Base-by-base conservation (phyloP, 2,329 filamentous ascomycete genomes). In the Coniochaeta sp. region DNA sequence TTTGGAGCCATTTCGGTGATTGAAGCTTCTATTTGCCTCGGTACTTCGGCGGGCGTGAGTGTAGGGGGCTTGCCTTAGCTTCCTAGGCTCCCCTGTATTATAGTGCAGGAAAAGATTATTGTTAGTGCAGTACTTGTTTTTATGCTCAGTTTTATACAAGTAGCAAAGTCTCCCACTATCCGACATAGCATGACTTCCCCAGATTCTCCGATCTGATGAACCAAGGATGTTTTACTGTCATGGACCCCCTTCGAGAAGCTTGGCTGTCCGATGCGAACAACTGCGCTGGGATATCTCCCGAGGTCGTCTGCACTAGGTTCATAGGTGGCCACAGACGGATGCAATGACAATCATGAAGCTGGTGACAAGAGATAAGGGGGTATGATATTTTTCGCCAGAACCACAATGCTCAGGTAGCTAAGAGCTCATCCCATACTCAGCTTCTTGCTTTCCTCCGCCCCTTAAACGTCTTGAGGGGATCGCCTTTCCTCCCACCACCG, bases 21-120 rank as follows among this genome's bases (percentile, higher is more conserved):
- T 59, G 63, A 44, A 60, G 57, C 24, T 56, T 30, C 36, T 24
- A 58, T 65, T 65, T 65, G 65, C 65, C 65, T 67, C 65, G 65
- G 65, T 22, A 58, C 32, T 54, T 59, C 57, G 57, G 57, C 16
- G 57, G 57, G n/a, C 36, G 44, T 42, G 28, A 30, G 22, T 30
- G 55, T 36, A 57, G 26, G 36, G n/a, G 34, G 36, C 44, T 32
- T 3, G 55, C 47, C n/a, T n/a, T 52, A 52, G 26, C 22, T 28
- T 24, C 42, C 42, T 24, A 4, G 19, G n/a, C 40, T 47, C 19
- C 42, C 19, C 42, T 9, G 4, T 38, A 38, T 19, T n/a, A 47
- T 47, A 42, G 17, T 42, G 42, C 42, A 22, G 42, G 42, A 52
- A 19, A 47, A 4, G 10, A 3, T 30, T 30, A 12, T 16, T 28